Conservation (phyloP, 768 basidiomycete species). For the Paxillus ammoniavirescens region DNA sequence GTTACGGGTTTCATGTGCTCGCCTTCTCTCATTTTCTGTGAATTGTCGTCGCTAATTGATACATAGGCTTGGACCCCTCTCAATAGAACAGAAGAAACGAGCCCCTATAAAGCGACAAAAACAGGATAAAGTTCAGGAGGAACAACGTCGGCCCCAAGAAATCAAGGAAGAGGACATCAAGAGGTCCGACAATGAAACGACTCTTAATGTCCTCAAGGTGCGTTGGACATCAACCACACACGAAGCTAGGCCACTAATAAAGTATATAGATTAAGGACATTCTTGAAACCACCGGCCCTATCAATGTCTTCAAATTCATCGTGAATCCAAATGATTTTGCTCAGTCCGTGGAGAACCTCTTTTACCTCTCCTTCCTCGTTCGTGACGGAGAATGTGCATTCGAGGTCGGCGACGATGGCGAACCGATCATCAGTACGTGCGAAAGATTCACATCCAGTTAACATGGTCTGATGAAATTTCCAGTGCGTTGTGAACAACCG, state of each 20-base stretch:
- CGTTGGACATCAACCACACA: conserved; percentile 22
- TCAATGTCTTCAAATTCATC: conserved; percentile 85
- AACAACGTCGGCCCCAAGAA: conserved; percentile 72
- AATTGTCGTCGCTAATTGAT: conserved; percentile 13
- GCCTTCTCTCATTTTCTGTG: conserved; percentile 19
- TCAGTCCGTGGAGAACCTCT: conserved; percentile 95
- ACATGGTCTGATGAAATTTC: neutral
- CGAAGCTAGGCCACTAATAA: conserved; percentile 1
- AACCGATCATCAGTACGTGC: conserved; percentile 71
- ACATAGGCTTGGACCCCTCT: conserved; percentile 88
- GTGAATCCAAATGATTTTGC: conserved; percentile 89
- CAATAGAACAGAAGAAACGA: conserved; percentile 82
- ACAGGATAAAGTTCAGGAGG: conserved; percentile 69
- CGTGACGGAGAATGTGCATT: conserved; percentile 79
- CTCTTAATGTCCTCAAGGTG: conserved; percentile 78
- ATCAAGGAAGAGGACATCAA: conserved; percentile 80
- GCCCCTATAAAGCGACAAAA: conserved; percentile 55
- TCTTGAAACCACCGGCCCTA: conserved; percentile 45
- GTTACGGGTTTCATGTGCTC: conserved; percentile 84
- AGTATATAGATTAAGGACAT: conserved; percentile 55
- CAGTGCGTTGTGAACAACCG: conserved; percentile 67
- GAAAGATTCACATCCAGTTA: neutral
- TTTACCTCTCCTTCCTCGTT: conserved; percentile 92
- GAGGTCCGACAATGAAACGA: conserved; percentile 85
- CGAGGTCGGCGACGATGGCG: conserved; percentile 63